Evolutionary conservation across 495 filamentous ascomycete genomes (phyloP).

Genomic region (Podospora anserina): DNA sequence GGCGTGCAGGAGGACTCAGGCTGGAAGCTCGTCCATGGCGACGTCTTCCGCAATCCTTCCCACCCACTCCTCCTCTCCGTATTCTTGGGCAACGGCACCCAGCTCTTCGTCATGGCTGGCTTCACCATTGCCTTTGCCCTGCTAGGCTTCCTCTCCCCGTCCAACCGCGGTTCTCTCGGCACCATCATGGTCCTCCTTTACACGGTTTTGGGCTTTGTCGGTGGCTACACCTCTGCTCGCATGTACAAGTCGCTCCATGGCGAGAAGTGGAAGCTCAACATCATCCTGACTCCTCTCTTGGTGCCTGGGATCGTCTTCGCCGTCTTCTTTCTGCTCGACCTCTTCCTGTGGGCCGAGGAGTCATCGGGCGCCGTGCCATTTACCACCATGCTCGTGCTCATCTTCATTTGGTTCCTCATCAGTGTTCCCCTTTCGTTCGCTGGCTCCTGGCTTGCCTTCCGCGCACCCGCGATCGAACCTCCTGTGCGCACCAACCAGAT

Average conservation of each 20-base stretch:
- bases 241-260: constrained; percentile 90
- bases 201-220: constrained; percentile 86
- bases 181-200: constrained; percentile 91
- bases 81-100: constrained; percentile 87
- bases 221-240: constrained; percentile 84
- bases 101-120: constrained; percentile 96
- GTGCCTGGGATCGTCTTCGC: constrained; percentile 85
- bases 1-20: constrained; percentile 96
- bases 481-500: constrained; percentile 97
- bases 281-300: constrained; percentile 78
- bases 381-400: constrained; percentile 89
- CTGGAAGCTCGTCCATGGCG: constrained; percentile 97
- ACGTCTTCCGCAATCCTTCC: constrained; percentile 88
- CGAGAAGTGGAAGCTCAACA: constrained; percentile 91
- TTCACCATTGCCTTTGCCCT: constrained; percentile 91
- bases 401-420: constrained; percentile 95
- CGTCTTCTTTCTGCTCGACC: constrained; percentile 88
- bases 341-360: constrained; percentile 89
- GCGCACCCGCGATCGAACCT: constrained; percentile 58
- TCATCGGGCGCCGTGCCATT: constrained; percentile 94
- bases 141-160: constrained; percentile 89
- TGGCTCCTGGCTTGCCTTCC: constrained; percentile 91
- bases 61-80: constrained; percentile 81
- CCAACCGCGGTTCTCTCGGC: constrained; percentile 87
- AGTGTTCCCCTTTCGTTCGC: constrained; percentile 85